Conservation (phyloP, 2,329 filamentous ascomycete species). For the Cladosporium cucumerinum region DNA sequence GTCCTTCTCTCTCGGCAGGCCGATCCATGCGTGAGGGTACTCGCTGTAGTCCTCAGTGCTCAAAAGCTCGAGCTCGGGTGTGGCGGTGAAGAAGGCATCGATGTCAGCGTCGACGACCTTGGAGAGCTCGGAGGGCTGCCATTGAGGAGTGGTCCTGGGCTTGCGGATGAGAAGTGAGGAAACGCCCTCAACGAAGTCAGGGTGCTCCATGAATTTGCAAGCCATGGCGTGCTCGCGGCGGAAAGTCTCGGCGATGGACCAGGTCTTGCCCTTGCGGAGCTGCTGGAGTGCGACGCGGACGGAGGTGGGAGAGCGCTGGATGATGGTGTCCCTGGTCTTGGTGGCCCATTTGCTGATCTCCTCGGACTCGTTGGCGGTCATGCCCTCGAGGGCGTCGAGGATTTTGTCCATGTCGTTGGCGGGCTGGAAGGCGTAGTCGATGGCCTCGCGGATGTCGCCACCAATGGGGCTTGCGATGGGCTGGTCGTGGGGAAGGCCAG, state of each 20-base stretch:
- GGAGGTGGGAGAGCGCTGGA: constrained; percentile 77
- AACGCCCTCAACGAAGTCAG: constrained; percentile 92
- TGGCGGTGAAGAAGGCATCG: constrained; percentile 65
- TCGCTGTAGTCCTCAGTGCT: constrained; percentile 54
- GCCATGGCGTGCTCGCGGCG: constrained; percentile 81
- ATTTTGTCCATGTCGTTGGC: constrained; percentile 63
- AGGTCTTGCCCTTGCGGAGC: constrained; percentile 70
- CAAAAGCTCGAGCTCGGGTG: constrained; percentile 58
- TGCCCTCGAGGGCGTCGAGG: constrained; percentile 58
- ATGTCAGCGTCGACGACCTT: constrained; percentile 60
- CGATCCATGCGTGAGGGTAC: constrained; percentile 70
- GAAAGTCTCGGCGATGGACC: constrained; percentile 84
- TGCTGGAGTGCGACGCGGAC: constrained; percentile 81
- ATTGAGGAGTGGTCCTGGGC: constrained; percentile 62
- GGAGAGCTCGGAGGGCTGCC: constrained; percentile 72
- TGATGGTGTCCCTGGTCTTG: constrained; percentile 71
- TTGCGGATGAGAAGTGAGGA: constrained; percentile 73
- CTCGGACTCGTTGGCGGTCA: constrained; percentile 34
- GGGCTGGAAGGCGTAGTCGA: constrained; percentile 63
- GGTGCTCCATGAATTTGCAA: constrained; percentile 80
- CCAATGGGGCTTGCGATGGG: constrained; percentile 45
- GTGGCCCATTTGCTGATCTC: constrained; percentile 68
- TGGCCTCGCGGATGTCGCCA: constrained; percentile 70
- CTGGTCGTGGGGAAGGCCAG: constrained; percentile 75
- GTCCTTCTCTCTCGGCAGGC: constrained; percentile 69